These are phyloP conservation scores for Suillus hirtellus DNA, from an alignment of 768 basidiomycete genomes.

Conservation along the genomic window DNA sequence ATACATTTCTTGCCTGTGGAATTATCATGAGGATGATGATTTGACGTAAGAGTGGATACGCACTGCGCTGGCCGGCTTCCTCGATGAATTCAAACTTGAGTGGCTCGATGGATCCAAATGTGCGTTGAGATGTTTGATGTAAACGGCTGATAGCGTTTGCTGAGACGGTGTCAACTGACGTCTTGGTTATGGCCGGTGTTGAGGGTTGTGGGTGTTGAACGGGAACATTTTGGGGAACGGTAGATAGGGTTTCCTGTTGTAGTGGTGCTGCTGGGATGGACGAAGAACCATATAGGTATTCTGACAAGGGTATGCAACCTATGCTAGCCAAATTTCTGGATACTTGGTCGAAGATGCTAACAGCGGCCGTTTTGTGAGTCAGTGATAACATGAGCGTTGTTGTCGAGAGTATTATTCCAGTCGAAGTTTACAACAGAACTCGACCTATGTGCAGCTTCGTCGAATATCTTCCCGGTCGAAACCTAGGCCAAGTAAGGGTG, in stretches of 20 bases:
- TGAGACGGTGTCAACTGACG: conserved; percentile 12
- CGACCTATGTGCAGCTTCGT: neutral
- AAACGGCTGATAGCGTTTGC: conserved; percentile 35
- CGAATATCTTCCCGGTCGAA: neutral
- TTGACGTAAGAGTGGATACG: conserved; percentile 8
- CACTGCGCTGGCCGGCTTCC: conserved; percentile 38
- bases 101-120: conserved; percentile 41
- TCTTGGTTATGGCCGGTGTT: conserved; percentile 6
- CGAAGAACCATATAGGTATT: conserved; percentile 22
- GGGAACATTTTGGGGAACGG: neutral
- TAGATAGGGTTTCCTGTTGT: neutral
- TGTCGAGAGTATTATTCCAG: neutral
- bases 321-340: conserved; percentile 28
- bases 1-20: conserved; percentile 57
- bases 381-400: neutral
- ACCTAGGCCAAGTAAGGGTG: neutral
- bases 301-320: conserved; percentile 30
- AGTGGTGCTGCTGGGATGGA: neutral
- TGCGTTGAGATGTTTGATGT: conserved; percentile 43
- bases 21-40: conserved; percentile 10
- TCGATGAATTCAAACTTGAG: conserved; percentile 52
- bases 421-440: neutral
- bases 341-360: conserved; percentile 24
- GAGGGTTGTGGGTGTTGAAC: conserved; percentile 11
- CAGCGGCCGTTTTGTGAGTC: neutral